Evolutionary conservation across 1,284 basidiomycete species (phyloP), one percentile per base, ranked within the genome.

Genomic region (Cutaneotrichosporon dermatis): DNA sequence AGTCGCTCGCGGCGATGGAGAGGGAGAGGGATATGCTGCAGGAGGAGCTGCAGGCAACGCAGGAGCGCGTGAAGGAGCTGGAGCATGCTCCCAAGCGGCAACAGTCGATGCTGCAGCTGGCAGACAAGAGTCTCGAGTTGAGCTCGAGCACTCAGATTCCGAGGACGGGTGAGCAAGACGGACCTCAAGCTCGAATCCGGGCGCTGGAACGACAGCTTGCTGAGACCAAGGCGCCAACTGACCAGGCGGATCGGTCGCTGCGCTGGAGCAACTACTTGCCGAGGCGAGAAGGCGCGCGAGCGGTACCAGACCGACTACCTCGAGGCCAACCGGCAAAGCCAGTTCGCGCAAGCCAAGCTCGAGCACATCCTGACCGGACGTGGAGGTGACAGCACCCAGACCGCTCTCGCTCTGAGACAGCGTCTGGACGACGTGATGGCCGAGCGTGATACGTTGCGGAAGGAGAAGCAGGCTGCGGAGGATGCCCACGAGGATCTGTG

Each of bases 251-350:
- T 61, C 83, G 86, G 79, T 92, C 3, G 74, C 91, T 11, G 90
- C 95, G 6, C 80, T 97, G 42, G 91, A 97, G 79, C 93, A 91
- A 66, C 79, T 96, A 60, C 81, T 98, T 54, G 90, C 92, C 54
- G 94, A 97, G 69, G 88, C 92, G 92, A 89, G 66, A 82, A 88
- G 64, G 88, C 91, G 85, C 94, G 95, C 79, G 82, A 85, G 41
- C 82, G 90, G 35, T 97, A 97, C 69, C 92, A 97, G 77, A 80
- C 82, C 11, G 93, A 97, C 73, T 96, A 94, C 73, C 80, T 97
- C 9, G 82, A 85, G 3, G 88, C 88, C 34, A 91, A 94, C 75
- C 82, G 90, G 34, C 88, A 90, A 76, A 89, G 88, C 73, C 82
- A 96, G 33, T 82, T 90, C 3, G 75, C 95, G 35, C 86, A 90